phyloP scores from a whole-genome alignment of 257 asterid species.

The Nemophila menziesii region DNA sequence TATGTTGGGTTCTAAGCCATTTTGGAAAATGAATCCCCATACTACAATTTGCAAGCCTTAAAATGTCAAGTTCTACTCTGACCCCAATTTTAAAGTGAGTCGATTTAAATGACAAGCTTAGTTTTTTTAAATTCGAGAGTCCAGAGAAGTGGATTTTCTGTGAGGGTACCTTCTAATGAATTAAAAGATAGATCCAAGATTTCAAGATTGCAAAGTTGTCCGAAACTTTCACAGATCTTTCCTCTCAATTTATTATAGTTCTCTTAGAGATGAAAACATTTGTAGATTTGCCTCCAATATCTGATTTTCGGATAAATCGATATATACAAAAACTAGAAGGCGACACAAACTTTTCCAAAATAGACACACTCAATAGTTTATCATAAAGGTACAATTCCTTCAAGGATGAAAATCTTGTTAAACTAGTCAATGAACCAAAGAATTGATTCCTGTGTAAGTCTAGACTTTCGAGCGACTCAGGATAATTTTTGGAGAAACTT shows the following conservation, averaged over 20 bases:
- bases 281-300: too few relatives aligned
- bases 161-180: conserved; percentile 13
- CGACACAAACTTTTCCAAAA: too few relatives aligned
- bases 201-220: conserved; percentile 9
- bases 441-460: not conserved
- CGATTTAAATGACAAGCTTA: conserved; percentile 10
- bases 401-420: conserved; percentile 1
- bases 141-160: conserved; percentile 8
- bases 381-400: conserved; percentile 1
- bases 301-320: too few relatives aligned
- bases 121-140: not conserved
- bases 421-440: not conserved
- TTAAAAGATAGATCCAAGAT: conserved; percentile 13
- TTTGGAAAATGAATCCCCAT: conserved; percentile 25
- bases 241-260: conserved; percentile 13
- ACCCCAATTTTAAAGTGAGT: not conserved
- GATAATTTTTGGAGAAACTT: not conserved
- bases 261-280: too few relatives aligned
- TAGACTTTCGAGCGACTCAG: not conserved
- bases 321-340: too few relatives aligned
- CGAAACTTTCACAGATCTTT: conserved; percentile 5
- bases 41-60: conserved; percentile 13
- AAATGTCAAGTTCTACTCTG: conserved; percentile 9
- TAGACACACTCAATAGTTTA: too few relatives aligned
- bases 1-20: conserved; percentile 23